Conservation (phyloP, 305 asterid genomes). For the Fraxinus platypoda region DNA sequence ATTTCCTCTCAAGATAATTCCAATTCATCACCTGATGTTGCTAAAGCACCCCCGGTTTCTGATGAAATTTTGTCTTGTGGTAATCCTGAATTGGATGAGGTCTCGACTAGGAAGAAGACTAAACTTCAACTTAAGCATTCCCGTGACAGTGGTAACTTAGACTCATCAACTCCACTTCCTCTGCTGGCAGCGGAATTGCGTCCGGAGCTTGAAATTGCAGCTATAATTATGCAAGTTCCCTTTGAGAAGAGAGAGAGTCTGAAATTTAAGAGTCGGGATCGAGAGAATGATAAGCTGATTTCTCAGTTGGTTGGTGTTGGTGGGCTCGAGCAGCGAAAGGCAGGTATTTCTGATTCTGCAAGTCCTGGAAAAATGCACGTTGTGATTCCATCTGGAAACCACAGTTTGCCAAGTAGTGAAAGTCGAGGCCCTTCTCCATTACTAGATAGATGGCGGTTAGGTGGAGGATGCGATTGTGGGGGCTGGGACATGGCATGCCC, state of each 20-base stretch:
- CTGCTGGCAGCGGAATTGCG: conserved; percentile 46
- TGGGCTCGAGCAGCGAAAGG: conserved; percentile 25
- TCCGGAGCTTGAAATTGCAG: conserved; percentile 70
- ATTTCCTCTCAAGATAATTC: conserved; percentile 48
- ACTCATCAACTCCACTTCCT: conserved; percentile 32
- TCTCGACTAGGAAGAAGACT: conserved; percentile 24
- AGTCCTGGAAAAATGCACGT: conserved; percentile 54
- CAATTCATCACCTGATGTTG: conserved; percentile 38
- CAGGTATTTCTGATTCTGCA: conserved; percentile 21
- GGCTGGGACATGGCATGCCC: conserved; percentile 99
- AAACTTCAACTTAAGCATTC: conserved; percentile 32
- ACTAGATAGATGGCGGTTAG: conserved; percentile 85
- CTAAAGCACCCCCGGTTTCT: conserved; percentile 33
- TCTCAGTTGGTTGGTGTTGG: conserved; percentile 4
- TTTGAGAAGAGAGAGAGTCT: conserved; percentile 72
- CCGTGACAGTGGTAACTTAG: conserved; percentile 21
- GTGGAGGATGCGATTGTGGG: conserved; percentile 97
- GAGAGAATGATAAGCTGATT: conserved; percentile 33
- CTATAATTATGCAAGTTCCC: conserved; percentile 66
- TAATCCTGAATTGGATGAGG: conserved; percentile 29
- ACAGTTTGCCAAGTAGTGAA: conserved; percentile 66
- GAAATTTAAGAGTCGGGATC: conserved; percentile 50
- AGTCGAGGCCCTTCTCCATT: conserved; percentile 69
- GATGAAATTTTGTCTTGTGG: conserved; percentile 31
- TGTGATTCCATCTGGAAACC: conserved; percentile 83